These are phyloP conservation scores for Eurotiales sp. DNA, from an alignment of 2,329 filamentous ascomycete species.

Conservation along the genomic window DNA sequence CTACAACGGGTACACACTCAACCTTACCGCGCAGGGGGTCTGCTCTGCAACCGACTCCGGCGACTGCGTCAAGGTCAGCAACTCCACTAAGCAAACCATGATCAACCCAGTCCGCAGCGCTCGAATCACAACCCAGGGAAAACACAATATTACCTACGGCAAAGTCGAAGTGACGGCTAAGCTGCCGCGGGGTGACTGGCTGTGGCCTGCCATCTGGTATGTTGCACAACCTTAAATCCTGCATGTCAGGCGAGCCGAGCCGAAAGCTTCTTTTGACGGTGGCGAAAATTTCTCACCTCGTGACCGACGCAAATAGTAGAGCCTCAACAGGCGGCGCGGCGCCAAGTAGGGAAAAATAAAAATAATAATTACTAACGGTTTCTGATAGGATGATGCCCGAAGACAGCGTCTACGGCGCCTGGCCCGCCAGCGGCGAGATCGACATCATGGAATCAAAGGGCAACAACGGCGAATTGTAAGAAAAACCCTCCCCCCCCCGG, in stretches of 20 bases:
- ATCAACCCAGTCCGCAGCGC: slow-evolving; percentile 13
- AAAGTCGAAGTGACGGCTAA: slow-evolving; percentile 13
- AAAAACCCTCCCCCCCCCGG: no score
- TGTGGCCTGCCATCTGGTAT: slow-evolving; percentile 15
- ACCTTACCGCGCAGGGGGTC: slow-evolving; percentile 10
- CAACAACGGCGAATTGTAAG: slow-evolving; percentile 11
- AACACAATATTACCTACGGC: slow-evolving; percentile 15
- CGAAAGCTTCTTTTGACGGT: slow-evolving; percentile 3
- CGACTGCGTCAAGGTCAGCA: slow-evolving; percentile 12
- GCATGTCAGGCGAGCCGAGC: neutral
- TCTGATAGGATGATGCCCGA: slow-evolving; percentile 13
- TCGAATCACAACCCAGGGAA: slow-evolving; percentile 12
- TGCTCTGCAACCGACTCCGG: neutral
- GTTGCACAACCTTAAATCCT: neutral
- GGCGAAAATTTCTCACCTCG: neutral
- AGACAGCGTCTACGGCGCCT: slow-evolving; percentile 3
- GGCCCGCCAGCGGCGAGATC: slow-evolving; percentile 13
- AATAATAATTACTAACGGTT: neutral
- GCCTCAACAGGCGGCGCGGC: no score
- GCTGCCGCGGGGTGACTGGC: slow-evolving; percentile 12
- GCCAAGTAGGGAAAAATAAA: no score
- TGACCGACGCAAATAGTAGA: neutral
- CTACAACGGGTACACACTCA: slow-evolving; percentile 12
- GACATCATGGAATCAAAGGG: slow-evolving; percentile 15
- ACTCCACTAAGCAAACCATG: slow-evolving; percentile 2